Evolutionary conservation across 306 rosid genomes (phyloP), one percentile per base, ranked within the genome.

Genomic region (Begonia masoniana): DNA sequence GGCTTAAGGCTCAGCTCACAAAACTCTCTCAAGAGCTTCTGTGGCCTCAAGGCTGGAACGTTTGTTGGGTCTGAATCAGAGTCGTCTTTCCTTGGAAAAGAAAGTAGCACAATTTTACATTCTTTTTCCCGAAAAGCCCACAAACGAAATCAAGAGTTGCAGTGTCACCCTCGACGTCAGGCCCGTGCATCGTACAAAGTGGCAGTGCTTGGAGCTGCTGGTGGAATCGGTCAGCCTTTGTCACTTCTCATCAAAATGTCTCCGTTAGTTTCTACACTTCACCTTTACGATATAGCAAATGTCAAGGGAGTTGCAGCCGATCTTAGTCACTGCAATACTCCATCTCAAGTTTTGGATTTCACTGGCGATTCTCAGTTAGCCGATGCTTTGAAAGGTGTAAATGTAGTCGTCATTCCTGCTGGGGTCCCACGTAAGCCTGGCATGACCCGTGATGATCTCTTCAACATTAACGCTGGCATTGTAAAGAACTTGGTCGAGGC

Each of bases 401-500:
- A 91, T 62, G 93, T 79, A 7, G 94, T 91, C 68, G 96, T 86
- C 63, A 91, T 91, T 9, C 99, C 99, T 11, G 99, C 99, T 12
- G 99, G 99, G 21, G 99, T 86, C 71, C 99, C 99, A 0, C 78
- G 99, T 67, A 91, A 91, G 65, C 99, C 99, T 0, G 99, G 99
- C 19, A 91, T 91, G 99, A 86, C 99, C 35, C 96, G 99, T 12
- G 99, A 91, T 55, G 99, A 91, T 66, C 96, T 91, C 48, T 91
- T 91, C 70, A 91, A 91, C 59, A 86, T 91, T 61, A 91, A 91
- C 60, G 99, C 99, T 0, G 86, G 96, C 62, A 91, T 86, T 8
- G 99, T 91, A 16, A 75, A 80, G 63, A 83, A 60, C 78, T 74
- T 91, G 76, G 72, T 91, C 9, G 72, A 88, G 3, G 94, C 99